A percentile compares a stretch with the other conserved stretches of the same genome.
These are phyloP conservation scores for Nicotiana sylvestris DNA, from an alignment of 257 asterid genomes.

Conservation along the genomic window DNA sequence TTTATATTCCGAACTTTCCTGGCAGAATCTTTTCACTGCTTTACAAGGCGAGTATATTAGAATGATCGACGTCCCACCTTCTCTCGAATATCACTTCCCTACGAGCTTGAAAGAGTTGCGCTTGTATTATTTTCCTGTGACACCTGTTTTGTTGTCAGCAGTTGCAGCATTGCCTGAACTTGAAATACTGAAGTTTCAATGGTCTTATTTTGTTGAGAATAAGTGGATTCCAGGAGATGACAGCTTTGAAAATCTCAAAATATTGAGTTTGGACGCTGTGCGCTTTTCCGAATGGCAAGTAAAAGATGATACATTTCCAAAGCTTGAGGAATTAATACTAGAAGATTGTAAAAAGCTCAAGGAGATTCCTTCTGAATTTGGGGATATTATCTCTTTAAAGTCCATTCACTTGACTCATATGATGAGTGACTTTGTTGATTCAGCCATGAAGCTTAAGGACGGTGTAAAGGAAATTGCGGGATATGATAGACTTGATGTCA, in stretches of 20 bases:
- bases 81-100: not conserved
- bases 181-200: not conserved
- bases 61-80: not conserved
- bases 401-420: too few relatives aligned
- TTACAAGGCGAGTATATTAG: too few relatives aligned
- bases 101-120: not conserved
- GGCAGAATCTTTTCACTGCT: too few relatives aligned
- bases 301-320: not conserved
- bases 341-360: fast-evolving
- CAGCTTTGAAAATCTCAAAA: not conserved
- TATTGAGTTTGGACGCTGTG: fast-evolving
- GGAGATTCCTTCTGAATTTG: not conserved
- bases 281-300: not conserved
- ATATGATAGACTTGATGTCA: too few relatives aligned
- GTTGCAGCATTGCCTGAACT: not conserved
- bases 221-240: not conserved
- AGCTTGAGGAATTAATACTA: not conserved
- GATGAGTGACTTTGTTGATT: too few relatives aligned
- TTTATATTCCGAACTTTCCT: too few relatives aligned
- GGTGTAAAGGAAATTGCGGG: too few relatives aligned
- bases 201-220: not conserved
- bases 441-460: too few relatives aligned
- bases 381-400: too few relatives aligned
- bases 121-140: not conserved
- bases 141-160: not conserved